Conservation (phyloP, 306 rosid genomes). For the Malus orientalis region DNA sequence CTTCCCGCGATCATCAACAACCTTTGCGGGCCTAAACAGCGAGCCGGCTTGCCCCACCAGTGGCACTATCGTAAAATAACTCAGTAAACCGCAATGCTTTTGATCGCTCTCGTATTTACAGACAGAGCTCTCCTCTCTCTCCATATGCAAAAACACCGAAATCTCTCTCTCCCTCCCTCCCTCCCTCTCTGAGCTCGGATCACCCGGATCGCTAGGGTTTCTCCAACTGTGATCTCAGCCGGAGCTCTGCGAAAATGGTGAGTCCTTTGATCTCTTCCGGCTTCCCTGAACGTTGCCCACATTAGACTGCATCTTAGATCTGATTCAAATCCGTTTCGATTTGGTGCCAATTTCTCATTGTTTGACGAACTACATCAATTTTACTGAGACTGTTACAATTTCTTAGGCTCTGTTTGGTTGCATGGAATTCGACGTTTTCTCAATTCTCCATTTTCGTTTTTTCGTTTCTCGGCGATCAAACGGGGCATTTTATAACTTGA, state of each 20-base stretch:
- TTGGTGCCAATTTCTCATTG: conserved; percentile 20
- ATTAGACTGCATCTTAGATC: conserved; percentile 54
- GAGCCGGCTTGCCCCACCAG: conserved; percentile 3
- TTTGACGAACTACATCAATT: conserved; percentile 3
- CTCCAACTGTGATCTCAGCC: conserved; percentile 26
- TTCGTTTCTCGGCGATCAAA: conserved; percentile 5
- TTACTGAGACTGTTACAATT: conserved; percentile 12
- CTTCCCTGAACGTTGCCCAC: conserved; percentile 5
- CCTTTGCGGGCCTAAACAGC: not conserved
- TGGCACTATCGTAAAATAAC: conserved; percentile 50
- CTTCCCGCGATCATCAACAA: not conserved
- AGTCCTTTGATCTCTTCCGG: conserved; percentile 30
- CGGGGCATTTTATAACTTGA: not conserved
- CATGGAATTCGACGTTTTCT: not conserved
- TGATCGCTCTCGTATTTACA: conserved; percentile 21
- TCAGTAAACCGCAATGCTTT: conserved; percentile 32
- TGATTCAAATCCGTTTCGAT: conserved; percentile 37
- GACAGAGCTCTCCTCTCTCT: not conserved
- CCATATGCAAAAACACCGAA: not conserved
- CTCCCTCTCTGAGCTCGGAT: conserved; percentile 27
- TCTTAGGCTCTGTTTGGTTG: conserved; percentile 11
- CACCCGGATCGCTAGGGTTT: conserved; percentile 33
- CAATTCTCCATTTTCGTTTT: not conserved
- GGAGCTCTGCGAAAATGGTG: conserved; percentile 66
- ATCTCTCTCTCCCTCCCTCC: not conserved